Conservation (phyloP, 257 asterid species). For the Ocimum tenuiflorum region DNA sequence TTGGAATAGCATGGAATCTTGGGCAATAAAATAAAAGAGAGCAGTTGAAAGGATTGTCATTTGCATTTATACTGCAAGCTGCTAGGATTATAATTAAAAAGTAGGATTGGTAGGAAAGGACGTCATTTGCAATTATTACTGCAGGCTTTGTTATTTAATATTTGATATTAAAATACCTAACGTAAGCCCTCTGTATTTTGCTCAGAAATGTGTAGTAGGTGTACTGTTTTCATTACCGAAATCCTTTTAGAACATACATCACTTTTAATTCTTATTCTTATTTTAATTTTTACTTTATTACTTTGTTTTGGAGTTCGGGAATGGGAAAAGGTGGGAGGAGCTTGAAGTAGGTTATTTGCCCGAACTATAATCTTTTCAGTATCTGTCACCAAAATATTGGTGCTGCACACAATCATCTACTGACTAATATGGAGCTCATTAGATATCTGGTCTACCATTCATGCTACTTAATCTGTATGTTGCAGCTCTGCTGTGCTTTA, state of each 20-base stretch:
- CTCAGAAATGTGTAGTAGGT: neutral
- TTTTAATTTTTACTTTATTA: no score
- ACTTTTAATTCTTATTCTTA: neutral
- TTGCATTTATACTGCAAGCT: neutral
- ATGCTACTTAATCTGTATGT: neutral
- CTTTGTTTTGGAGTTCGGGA: neutral
- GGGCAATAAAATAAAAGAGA: neutral
- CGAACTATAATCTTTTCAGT: neutral
- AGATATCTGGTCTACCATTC: neutral
- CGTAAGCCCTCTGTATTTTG: neutral
- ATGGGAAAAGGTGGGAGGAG: neutral
- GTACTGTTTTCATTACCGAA: neutral
- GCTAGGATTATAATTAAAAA: neutral
- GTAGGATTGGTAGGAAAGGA: neutral
- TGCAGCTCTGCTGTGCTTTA: neutral
- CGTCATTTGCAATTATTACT: neutral
- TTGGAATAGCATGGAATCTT: neutral
- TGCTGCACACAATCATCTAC: neutral
- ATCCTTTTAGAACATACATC: neutral
- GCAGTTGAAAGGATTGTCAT: neutral
- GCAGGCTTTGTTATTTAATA: neutral
- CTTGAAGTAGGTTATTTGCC: slow-evolving; percentile 1
- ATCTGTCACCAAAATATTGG: neutral
- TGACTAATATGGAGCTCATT: neutral
- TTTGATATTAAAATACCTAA: neutral